Conservation (phyloP, 352 stramenopile genomes). For the Phytopythium aichiense region DNA sequence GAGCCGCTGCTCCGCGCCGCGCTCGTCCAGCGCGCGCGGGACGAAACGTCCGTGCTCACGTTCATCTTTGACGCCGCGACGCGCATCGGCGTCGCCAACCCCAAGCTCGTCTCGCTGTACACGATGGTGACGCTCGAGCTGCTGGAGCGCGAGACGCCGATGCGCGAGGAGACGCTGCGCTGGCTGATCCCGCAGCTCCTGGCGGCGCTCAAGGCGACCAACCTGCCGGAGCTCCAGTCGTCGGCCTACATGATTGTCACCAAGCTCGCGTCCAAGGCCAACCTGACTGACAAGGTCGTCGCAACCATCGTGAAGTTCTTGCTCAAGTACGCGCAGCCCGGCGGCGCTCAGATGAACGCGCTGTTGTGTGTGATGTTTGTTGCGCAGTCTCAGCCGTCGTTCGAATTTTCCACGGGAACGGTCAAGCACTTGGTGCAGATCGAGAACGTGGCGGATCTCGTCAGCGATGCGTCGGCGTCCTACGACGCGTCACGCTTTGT, state of each 20-base stretch:
- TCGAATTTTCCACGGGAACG: constrained; percentile 42
- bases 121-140: constrained; percentile 76
- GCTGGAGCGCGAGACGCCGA: constrained; percentile 52
- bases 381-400: constrained; percentile 67
- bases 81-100: constrained; percentile 57
- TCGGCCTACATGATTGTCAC: constrained; percentile 84
- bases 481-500: constrained; percentile 81
- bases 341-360: constrained; percentile 63
- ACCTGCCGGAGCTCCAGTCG: constrained; percentile 72
- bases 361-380: constrained; percentile 75
- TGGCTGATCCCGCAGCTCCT: constrained; percentile 81
- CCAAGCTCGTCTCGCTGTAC: constrained; percentile 86
- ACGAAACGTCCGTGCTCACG: constrained; percentile 71
- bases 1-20: constrained; percentile 59
- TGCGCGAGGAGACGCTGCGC: constrained; percentile 69
- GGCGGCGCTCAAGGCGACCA: constrained; percentile 54
- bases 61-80: constrained; percentile 65
- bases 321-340: constrained; percentile 63
- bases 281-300: constrained; percentile 66
- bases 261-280: constrained; percentile 79
- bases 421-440: constrained; percentile 68
- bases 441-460: constrained; percentile 60
- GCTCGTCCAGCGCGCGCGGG: constrained; percentile 67
- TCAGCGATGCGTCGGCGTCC: constrained; percentile 51
- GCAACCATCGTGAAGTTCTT: constrained; percentile 70